These are phyloP conservation scores for Collybiopsis luxurians DNA, from an alignment of 768 basidiomycete species.

Conservation along the genomic window DNA sequence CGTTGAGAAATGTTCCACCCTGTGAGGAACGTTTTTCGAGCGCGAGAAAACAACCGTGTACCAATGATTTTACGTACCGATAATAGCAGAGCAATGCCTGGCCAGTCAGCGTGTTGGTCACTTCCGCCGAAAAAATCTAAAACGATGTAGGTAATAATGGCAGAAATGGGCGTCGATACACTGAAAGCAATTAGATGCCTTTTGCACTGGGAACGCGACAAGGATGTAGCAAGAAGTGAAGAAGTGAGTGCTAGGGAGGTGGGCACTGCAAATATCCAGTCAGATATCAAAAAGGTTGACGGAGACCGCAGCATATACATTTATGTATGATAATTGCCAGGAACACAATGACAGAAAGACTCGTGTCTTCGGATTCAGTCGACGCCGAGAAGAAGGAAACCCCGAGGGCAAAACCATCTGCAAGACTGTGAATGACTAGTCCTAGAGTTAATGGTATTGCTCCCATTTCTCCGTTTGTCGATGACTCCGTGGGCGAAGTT, in stretches of 20 bases:
- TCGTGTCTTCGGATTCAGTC: slow-evolving; percentile 22
- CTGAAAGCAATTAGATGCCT: slow-evolving; percentile 78
- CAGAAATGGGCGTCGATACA: slow-evolving; percentile 79
- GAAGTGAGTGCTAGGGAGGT: slow-evolving; percentile 88
- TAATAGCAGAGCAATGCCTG: slow-evolving; percentile 76
- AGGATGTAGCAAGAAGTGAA: slow-evolving; percentile 74
- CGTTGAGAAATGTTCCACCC: slow-evolving; percentile 95
- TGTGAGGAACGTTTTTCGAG: slow-evolving; percentile 22
- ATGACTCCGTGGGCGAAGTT: too few relatives aligned
- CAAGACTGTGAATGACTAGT: slow-evolving; percentile 81
- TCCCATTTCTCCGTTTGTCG: slow-evolving; percentile 19
- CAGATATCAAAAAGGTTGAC: neutral
- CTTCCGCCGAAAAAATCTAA: slow-evolving; percentile 54
- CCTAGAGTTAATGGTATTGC: slow-evolving; percentile 82
- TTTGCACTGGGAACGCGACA: slow-evolving; percentile 66
- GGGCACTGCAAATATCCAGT: slow-evolving; percentile 54
- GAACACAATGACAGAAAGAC: slow-evolving; percentile 82
- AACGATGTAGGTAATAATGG: slow-evolving; percentile 70
- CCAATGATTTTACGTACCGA: slow-evolving; percentile 55
- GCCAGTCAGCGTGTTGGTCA: slow-evolving; percentile 50
- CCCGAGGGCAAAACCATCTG: slow-evolving; percentile 92
- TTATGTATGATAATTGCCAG: slow-evolving; percentile 91
- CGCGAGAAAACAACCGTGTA: neutral
- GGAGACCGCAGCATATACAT: slow-evolving; percentile 37
- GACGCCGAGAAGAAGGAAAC: slow-evolving; percentile 47